phyloP scores from a whole-genome alignment of 2,329 filamentous ascomycete genomes.

The Aspergillus carbonarius region DNA sequence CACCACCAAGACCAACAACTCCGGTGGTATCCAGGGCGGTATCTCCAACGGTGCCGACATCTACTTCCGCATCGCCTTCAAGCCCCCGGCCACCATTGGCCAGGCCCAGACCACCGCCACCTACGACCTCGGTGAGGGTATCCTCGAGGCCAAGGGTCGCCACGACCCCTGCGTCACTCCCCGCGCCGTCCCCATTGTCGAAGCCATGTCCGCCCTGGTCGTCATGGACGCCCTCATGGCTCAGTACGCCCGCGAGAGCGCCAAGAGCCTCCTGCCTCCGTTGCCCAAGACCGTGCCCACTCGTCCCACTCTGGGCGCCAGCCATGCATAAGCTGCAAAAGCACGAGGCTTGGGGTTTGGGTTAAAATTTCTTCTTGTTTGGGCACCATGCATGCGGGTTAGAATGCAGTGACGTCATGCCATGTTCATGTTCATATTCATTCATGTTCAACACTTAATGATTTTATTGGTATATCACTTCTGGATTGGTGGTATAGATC shows the following conservation, averaged over 20 bases:
- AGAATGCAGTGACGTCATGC: not conserved
- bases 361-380: not conserved
- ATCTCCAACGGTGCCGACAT: slow-evolving; percentile 92
- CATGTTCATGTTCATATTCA: not conserved
- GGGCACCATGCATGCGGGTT: not conserved
- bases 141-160: slow-evolving; percentile 85
- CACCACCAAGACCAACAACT: slow-evolving; percentile 90
- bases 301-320: slow-evolving; percentile 25
- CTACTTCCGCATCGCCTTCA: slow-evolving; percentile 94
- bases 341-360: not conserved
- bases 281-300: slow-evolving; percentile 38
- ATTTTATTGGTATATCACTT: not conserved
- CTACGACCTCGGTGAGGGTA: slow-evolving; percentile 73
- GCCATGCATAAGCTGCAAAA: not conserved
- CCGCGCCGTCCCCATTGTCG: slow-evolving; percentile 68
- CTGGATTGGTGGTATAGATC: not conserved
- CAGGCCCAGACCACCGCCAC: slow-evolving; percentile 80
- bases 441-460: not conserved
- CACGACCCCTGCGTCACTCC: slow-evolving; percentile 94
- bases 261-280: slow-evolving; percentile 49
- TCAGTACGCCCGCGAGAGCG: slow-evolving; percentile 65
- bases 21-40: slow-evolving; percentile 89
- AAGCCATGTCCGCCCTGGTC: slow-evolving; percentile 86
- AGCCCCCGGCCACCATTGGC: slow-evolving; percentile 89
- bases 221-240: slow-evolving; percentile 84